Conservation (phyloP, 176 grass and related monocot genomes). For the Rhynchospora pubera region DNA sequence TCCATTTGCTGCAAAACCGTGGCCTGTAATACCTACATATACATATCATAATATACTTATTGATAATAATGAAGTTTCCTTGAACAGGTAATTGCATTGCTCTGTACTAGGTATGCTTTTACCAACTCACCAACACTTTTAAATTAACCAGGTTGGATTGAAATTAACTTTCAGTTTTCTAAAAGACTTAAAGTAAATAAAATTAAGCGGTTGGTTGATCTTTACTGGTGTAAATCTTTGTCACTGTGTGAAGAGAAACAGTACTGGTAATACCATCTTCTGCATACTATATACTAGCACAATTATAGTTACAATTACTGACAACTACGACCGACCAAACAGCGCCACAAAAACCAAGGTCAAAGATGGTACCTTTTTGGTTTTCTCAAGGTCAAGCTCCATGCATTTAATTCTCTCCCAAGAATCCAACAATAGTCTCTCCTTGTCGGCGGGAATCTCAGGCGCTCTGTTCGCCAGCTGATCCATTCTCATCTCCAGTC, state of each 20-base stretch:
- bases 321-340: not conserved
- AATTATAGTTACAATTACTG: not conserved
- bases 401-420: conserved; percentile 82
- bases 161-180: not conserved
- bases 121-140: not conserved
- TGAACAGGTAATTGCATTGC: not conserved
- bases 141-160: not conserved
- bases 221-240: not conserved
- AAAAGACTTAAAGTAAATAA: not conserved
- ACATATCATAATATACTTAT: not conserved
- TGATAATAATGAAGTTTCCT: not conserved
- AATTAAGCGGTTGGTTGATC: not conserved
- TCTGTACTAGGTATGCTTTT: not conserved
- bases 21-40: conserved; percentile 63
- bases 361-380: conserved; percentile 46
- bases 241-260: not conserved
- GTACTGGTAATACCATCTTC: not conserved
- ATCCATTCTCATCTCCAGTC: conserved; percentile 59
- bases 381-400: conserved; percentile 69
- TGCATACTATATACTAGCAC: not conserved
- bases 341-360: not conserved
- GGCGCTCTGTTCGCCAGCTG: conserved; percentile 50
- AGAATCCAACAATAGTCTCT: conserved; percentile 55
- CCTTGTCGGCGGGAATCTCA: conserved; percentile 64
- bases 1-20: conserved; percentile 73